Conservation (phyloP, 768 basidiomycete genomes). For the Rhizopogon rudus region DNA sequence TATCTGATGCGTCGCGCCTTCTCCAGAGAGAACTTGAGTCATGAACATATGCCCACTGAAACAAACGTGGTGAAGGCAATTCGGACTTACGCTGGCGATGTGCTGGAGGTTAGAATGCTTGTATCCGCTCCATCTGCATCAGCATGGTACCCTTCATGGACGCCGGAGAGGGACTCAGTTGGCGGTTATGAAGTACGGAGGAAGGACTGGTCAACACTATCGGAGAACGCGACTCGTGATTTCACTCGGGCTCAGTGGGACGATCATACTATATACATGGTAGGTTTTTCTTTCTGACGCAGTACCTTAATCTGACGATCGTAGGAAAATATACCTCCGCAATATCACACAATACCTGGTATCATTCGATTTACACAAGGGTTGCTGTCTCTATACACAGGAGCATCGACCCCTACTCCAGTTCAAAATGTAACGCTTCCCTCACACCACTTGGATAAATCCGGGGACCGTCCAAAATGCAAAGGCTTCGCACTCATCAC, state of each 20-base stretch:
- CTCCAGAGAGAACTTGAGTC: constrained; percentile 16
- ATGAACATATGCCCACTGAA: constrained; percentile 30
- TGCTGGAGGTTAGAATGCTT: constrained; percentile 59
- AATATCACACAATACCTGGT: constrained; percentile 45
- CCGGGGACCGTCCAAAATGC: constrained; percentile 48
- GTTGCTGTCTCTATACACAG: constrained; percentile 23
- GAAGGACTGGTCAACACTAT: constrained; percentile 35
- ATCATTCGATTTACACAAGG: constrained; percentile 41
- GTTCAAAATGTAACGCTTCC: constrained; percentile 57
- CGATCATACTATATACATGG: constrained; percentile 60
- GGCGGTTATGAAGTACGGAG: constrained; percentile 67
- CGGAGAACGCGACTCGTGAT: constrained; percentile 16
- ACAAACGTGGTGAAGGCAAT: constrained; percentile 52
- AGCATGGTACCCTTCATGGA: constrained; percentile 30
- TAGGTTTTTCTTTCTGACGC: constrained; percentile 18
- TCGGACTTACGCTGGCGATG: constrained; percentile 39
- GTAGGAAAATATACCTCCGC: constrained; percentile 68
- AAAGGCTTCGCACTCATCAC: constrained; percentile 77
- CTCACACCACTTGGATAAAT: constrained; percentile 58
- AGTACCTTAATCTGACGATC: constrained; percentile 1
- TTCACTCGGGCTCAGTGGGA: constrained; percentile 53
- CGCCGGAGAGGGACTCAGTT: constrained; percentile 23
- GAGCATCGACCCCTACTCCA: constrained; percentile 8
- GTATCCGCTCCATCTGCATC: constrained; percentile 39
- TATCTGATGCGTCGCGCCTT: constrained; percentile 40